phyloP scores from a whole-genome alignment of 345 rosid species.

The Erysimum cheiranthoides region DNA sequence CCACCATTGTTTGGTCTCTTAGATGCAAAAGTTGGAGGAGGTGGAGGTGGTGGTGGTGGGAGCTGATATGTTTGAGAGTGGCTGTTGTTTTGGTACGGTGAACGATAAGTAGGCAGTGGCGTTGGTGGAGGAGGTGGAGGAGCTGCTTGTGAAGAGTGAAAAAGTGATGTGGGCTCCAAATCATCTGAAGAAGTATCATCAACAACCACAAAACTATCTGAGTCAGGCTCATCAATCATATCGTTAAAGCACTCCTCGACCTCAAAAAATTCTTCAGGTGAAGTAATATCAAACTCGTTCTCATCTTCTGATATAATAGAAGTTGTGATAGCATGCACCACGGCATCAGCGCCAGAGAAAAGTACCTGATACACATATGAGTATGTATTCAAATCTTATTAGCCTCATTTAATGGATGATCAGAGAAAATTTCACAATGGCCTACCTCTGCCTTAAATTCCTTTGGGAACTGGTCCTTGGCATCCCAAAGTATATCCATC shows the following conservation, averaged over 20 bases:
- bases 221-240: slow-evolving; percentile 64
- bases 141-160: slow-evolving; percentile 30
- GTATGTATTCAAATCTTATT: slow-evolving; percentile 72
- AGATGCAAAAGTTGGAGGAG: slow-evolving; percentile 25
- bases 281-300: slow-evolving; percentile 63
- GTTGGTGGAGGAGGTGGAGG: slow-evolving; percentile 38
- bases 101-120: slow-evolving; percentile 33
- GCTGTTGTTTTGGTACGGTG: slow-evolving; percentile 18
- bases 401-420: slow-evolving; percentile 44
- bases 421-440: slow-evolving; percentile 44
- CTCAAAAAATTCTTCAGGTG: slow-evolving; percentile 98
- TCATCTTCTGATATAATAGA: slow-evolving; percentile 62
- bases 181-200: slow-evolving; percentile 45
- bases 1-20: slow-evolving; percentile 21
- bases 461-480: slow-evolving; percentile 73
- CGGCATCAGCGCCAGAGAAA: slow-evolving; percentile 78
- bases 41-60: slow-evolving; percentile 31
- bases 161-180: slow-evolving; percentile 45
- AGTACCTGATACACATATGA: slow-evolving; percentile 84
- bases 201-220: slow-evolving; percentile 45
- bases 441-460: slow-evolving; percentile 98
- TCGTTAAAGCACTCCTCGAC: slow-evolving; percentile 94
- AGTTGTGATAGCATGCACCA: slow-evolving; percentile 62
- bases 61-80: slow-evolving; percentile 29
- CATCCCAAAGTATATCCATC: slow-evolving; percentile 86